Evolutionary conservation across 2,329 filamentous ascomycete species (phyloP), one percentile per base, ranked within the genome.

Genomic region (Trichoderma guizhouense): DNA sequence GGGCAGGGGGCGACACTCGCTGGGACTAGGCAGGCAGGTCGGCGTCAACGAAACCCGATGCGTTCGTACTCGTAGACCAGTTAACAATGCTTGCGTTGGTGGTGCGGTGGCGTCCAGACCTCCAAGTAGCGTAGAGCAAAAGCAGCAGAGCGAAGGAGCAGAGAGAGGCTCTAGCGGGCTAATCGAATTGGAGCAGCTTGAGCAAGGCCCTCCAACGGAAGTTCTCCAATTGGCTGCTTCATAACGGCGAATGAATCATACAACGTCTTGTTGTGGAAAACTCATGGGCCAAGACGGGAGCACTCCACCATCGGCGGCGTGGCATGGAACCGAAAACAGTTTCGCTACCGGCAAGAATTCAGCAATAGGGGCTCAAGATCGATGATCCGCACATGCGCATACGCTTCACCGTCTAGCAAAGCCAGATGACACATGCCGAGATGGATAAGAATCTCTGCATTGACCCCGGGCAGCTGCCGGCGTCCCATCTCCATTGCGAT

Each of bases 11-110:
- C 21, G 39, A 57, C 28, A 39, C 60, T 58, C 39, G 21, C 32
- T 58, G 18, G 58, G 30, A 62, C 63, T 47, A 72, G 57, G 57
- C 64, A 53, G 61, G 70, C 28, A 72, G 55, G 39, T 72, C 70
- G 70, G 70, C 28, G 26, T 28, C 69, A 58, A 26, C 28, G 53
- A 71, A 64, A 36, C 21, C 69, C 69, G 69, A 60, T 53, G 62
- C 43, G 21, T 47, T 63, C 60, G 58, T 64, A 70, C 47, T 63
- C 47, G 58, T 64, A 64, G 60, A 11, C 47, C 58, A 55, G 57
- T 36, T 39, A 9, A 26, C 43, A 24, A 34, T 61, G 11, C 7
- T 57, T 26, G 28, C 39, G 58, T 11, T 63, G 57, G 68, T 43
- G 68, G 43, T 69, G 65, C 34, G 65, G 68, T 55, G 60, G 66